Base-by-base conservation (phyloP, 2,329 filamentous ascomycete genomes). In the Sporothrix globosa region DNA sequence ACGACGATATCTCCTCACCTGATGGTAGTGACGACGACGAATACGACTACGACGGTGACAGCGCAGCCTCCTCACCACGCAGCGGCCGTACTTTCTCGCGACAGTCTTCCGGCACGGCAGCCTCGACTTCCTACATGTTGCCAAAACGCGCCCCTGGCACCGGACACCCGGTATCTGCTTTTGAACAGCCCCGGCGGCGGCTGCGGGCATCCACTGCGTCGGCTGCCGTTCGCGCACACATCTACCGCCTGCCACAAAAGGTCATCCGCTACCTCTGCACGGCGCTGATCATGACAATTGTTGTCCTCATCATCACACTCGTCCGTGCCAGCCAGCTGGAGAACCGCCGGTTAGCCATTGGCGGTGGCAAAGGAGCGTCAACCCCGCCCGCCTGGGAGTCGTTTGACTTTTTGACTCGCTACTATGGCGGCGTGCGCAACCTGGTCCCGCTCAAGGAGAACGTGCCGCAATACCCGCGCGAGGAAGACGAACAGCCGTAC, bases 361-460 rank as follows among this genome's bases (percentile, higher is more conserved):
- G 86, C 44, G 77, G 91, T 39, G 85, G 87, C 19, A 88, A 88
- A 73, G 85, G 85, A 14, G 84, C 88, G 0, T 80, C 87, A 0
- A 87, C 88, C 24, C 91, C 92, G 14, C 88, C 89, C 0, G 80
- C 87, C 5, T 98, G 94, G 93, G 92, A 97, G 78, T 87, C 86
- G 11, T 98, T 97, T 77, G 88, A 89, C 0, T 96, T 97, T 76
- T 80, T 99, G 72, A 90, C 90, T 72, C 87, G 94, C 73, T 99
- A 97, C 78, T 96, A 97, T 78, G 95, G 93, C 17, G 96, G 96
- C 0, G 85, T 99, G 71, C 86, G 90, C 73, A 91, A 87, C 0
- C 77, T 99, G 72, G 87, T 92, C 0, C 80, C 88, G 0, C 81
- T 88, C 34, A 79, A 84, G 17, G 83, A 92, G 63, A 95, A 94